A percentile compares a stretch with the other conserved stretches of the same genome.
Conservation (phyloP, 2,329 filamentous ascomycete species). For the Botrytis porri region DNA sequence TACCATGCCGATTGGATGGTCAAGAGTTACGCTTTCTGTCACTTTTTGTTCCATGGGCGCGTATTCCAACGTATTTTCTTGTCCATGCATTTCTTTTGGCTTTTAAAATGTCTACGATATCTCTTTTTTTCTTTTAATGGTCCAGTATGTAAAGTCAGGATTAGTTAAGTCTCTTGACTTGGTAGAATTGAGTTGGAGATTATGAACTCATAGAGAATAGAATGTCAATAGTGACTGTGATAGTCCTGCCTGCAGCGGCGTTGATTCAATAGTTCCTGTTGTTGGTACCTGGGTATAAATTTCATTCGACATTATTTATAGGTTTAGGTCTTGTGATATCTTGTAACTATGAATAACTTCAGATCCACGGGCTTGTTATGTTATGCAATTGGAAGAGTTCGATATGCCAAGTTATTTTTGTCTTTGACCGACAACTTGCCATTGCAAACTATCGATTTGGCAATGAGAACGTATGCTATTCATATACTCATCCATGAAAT, state of each 20-base stretch:
- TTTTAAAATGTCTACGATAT: not conserved
- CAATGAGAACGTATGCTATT: conserved; percentile 2
- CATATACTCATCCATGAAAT: conserved; percentile 8
- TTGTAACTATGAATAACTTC: conserved; percentile 16
- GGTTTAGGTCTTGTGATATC: conserved; percentile 15
- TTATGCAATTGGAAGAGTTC: not conserved
- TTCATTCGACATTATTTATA: conserved; percentile 15
- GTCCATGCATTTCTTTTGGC: conserved; percentile 8
- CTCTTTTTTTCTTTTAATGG: not conserved
- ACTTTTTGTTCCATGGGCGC: conserved; percentile 14
- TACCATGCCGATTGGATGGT: conserved; percentile 29
- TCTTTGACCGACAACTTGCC: not conserved
- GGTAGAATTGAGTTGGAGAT: not conserved
- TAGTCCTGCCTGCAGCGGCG: conserved; percentile 2
- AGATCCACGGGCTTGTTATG: not conserved
- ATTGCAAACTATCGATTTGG: not conserved
- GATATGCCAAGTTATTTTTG: conserved; percentile 14
- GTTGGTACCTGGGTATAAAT: not conserved
- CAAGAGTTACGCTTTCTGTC: conserved; percentile 4
- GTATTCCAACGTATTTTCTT: conserved; percentile 10
- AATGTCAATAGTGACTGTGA: conserved; percentile 2
- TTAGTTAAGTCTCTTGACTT: not conserved
- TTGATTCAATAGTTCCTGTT: conserved; percentile 14
- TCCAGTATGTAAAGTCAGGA: not conserved
- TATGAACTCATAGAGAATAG: not conserved